Evolutionary conservation across 306 rosid genomes (phyloP), one percentile per base, ranked within the genome.

Genomic region (Herpetospermum pedunculosum): DNA sequence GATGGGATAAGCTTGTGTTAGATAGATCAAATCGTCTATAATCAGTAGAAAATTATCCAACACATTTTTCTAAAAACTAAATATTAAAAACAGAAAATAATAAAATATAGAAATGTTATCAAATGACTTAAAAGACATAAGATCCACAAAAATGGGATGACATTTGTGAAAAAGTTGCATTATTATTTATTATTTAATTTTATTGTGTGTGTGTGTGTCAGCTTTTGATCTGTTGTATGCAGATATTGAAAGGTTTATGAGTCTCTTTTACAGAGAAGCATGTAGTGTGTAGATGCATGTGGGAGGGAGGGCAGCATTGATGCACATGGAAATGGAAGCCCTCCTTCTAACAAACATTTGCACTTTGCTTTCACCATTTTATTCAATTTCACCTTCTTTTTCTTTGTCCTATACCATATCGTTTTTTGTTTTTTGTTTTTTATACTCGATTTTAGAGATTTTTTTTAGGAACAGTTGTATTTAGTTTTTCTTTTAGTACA

Each of bases 321-420:
- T 69, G 90, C 92, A 87, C 90, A 81, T 84, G 90, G 71, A 32
- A 48, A 43, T 25, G 63, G 63, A 55, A 55, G 32, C 35, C 30
- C 30, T 4, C 35, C 18, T 1, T 54, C 32, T 50, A 54, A 54
- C 62, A 54, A 26, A 54, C 34, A 53, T n/a, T n/a, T 53, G 60
- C 32, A 21, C 28, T 21, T 53, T 53, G 15, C 57, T 50, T 55
- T 26, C n/a, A n/a, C 16, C 21, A 2, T 46, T 53, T 9, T 53
- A 21, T 53, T 53, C 30, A 23, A 9, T 23, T 26, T 55, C 63
- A 5, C 1, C 8, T 55, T 28, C 8, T 5, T 55, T 28, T 13
- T 55, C 62, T 55, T 5, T 55, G 37, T 55, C 63, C 35, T 55
- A 49, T 13, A 23, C 6, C 13, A 52, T 21, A 52, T 15, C 25